Evolutionary conservation across 352 stramenopile species (phyloP), one percentile per base, ranked within the genome.

Genomic region (Peronospora belbahrii): DNA sequence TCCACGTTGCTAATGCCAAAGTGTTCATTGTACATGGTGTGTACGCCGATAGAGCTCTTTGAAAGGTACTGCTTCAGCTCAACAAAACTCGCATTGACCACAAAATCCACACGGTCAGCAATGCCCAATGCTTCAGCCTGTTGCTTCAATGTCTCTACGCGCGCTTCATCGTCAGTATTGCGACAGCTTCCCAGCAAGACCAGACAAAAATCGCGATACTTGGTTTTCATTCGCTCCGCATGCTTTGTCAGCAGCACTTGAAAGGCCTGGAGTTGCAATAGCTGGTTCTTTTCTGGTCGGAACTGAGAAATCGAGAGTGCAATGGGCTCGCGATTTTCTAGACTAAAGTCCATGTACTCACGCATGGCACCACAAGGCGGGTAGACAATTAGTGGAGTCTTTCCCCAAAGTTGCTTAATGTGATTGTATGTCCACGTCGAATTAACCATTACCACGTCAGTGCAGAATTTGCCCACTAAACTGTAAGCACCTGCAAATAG

Each of bases 21-120:
- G 69, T 99, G 97, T 66, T 99, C 97, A 48, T 99, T 98, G 75
- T 95, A 97, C 97, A 99, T 99, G 10, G 96, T 99, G 73, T 99
- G 97, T 5, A 99, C 59, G 3, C 97, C 97, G 14, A 99, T 85
- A 6, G 78, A 82, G 46, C 88, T 80, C 28, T 59, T 74, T 4
- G 65, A 62, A 14, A 99, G 62, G 38, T 85, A 93, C 14, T 76
- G 45, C 62, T 96, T 90, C 25, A 99, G 61, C 38, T 97, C 81
- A 0, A 65, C 59, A 47, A 97, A 99, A 17, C 88, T 94, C 25
- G 92, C 86, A 67, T 99, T 97, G 20, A 99, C 75, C 19, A 94
- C 68, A 62, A 99, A 98, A 33, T 94, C 61, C 4, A 99, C 95
- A 13, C 55, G 56, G 18, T 80, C 57, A 6, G 51, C 41, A 18